Base-by-base conservation (phyloP, 2,329 filamentous ascomycete genomes). In the Beauveria brongniartii region DNA sequence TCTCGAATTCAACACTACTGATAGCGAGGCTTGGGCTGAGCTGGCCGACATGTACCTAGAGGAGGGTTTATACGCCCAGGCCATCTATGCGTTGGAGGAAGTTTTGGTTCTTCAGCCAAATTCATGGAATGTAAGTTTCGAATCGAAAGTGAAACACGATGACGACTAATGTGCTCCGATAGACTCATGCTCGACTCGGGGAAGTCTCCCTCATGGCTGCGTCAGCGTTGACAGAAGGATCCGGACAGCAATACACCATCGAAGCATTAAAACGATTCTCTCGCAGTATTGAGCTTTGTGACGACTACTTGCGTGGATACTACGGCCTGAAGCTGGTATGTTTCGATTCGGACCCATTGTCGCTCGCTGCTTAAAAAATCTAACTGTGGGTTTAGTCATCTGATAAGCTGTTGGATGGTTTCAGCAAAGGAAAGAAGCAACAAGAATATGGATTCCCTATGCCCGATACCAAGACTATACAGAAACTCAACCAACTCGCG, bases 21-120 rank as follows among this genome's bases (percentile, higher is more conserved):
- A 99, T 76, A 87, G 88, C 6, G 94, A 99, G 77, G 87, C 90
- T 10, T 99, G 94, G 94, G 85, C 91, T 57, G 94, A 99, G 76
- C 80, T 97, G 66, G 85, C 90, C 58, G 91, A 96, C 71, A 76
- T 97, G 63, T 97, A 99, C 74, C 80, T 92, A 34, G 81, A 81
- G 22, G 89, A 93, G 70, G 91, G 89, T 1, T 75, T 93, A 67
- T 91, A 89, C 69, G 77, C 86, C 16, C 93, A 97, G 73, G 90
- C 92, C 44, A 86, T 96, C 55, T 96, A 89, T 73, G 88, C 91
- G 63, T 77, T 96, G 50, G 94, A 99, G 73, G 94, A 99, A 73
- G 91, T 96, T 22, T 75, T 99, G 50, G 78, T 97, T 56, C 80
- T 96, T 61, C 84, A 86, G 58, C 93, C 94, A 4, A 96, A 96